Base-by-base conservation (phyloP, 352 stramenopile genomes). In the Phytophthora litchii region DNA sequence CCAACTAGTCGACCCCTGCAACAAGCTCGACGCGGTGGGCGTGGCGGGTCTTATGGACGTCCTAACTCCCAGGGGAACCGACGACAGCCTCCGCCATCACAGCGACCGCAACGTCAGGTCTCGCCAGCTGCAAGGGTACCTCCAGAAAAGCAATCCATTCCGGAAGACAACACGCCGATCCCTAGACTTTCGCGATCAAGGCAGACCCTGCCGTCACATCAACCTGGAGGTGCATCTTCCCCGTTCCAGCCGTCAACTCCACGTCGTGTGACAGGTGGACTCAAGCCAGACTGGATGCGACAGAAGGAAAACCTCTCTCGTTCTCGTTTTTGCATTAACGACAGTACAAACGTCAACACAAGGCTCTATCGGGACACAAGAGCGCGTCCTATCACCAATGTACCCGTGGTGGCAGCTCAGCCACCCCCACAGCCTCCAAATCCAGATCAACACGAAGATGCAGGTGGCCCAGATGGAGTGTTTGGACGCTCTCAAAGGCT, bases 251-350 rank as follows among this genome's bases (percentile, higher is more conserved):
- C 46, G 8, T 16, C 56, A 53, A 38, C 49, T 41, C 25, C 52
- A 37, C 71, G 71, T 49, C 51, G 51, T 50, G 53, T 57, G 31
- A 62, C 37, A 3, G 60, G 60, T 32, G 81, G 68, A 50, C 53
- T 92, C 21, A 91, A 90, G 45, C 83, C 83, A 5, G 80, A 92
- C 52, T 91, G 78, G 77, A 83, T 92, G 66, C 67, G 71, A 13
- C 69, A 82, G 13, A 83, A 80, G 29, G 83, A 92, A 47, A 74
- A 71, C 7, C 60, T 89, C 6, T 75, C 68, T 16, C 74, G 69
- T 34, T 80, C 83, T 54, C 80, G 83, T 31, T 89, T 92, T 62
- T 88, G 67, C 23, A 77, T 85, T 40, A 64, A 71, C 10, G 80
- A 79, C 46, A 76, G 82, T 46, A 67, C 67, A 9, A 74, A 71